A percentile compares a stretch with the other conserved stretches of the same genome.
phyloP scores from a whole-genome alignment of 139 green algal genomes.

The Micractinium conductrix region DNA sequence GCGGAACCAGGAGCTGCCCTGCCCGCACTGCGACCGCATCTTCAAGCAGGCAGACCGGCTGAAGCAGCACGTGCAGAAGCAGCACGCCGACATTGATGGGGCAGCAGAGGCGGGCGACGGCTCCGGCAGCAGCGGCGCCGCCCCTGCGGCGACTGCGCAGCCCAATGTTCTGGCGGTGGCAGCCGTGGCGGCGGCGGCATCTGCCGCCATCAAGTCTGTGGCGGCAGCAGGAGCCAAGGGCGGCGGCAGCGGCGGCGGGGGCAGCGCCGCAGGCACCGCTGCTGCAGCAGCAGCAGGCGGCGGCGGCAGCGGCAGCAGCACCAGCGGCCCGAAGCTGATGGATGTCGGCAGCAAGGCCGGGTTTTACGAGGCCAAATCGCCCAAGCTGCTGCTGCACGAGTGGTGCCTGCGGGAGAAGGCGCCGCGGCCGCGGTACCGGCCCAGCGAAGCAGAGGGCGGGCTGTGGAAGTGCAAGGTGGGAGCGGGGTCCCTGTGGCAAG shows the following conservation, averaged over 20 bases:
- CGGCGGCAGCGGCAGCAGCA: background rate
- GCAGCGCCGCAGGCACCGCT: background rate
- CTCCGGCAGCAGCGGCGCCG: background rate
- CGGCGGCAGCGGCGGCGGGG: background rate
- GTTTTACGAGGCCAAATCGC: conserved; percentile 79
- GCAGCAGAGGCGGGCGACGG: background rate
- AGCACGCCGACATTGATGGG: conserved; percentile 65
- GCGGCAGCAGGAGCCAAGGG: background rate
- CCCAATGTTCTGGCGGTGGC: background rate
- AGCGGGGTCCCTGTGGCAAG: too few relatives aligned
- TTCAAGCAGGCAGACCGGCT: conserved; percentile 79
- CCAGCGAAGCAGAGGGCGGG: conserved; percentile 26
- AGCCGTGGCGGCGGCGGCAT: background rate
- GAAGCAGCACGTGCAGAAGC: conserved; percentile 77
- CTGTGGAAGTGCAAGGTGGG: conserved; percentile 55
- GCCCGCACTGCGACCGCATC: conserved; percentile 86
- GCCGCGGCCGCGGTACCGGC: conserved; percentile 63
- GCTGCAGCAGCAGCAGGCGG: background rate
- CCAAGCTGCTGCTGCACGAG: conserved; percentile 85
- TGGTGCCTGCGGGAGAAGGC: conserved; percentile 71
- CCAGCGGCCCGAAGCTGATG: conserved; percentile 51
- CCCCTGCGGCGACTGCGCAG: background rate
- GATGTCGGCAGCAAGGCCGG: conserved; percentile 72
- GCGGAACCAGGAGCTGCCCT: conserved; percentile 79
- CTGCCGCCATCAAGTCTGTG: conserved; percentile 12